phyloP scores from a whole-genome alignment of 192 early-diverging fungal genomes.

The Gigaspora rosea region DNA sequence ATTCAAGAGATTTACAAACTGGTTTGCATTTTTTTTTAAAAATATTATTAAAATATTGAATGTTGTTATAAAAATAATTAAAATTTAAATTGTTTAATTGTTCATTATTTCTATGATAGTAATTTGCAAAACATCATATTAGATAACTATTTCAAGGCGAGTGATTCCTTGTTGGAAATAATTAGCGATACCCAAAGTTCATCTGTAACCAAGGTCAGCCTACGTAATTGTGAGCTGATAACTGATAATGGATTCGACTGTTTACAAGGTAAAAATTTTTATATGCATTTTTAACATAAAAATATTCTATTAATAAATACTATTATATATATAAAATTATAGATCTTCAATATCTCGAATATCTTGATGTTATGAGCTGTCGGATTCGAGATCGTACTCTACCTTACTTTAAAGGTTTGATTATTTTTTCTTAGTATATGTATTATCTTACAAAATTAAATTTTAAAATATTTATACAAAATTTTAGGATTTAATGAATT shows the following conservation, averaged over 20 bases:
- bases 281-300: no score
- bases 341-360: no score
- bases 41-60: not conserved
- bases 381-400: no score
- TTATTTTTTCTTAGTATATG: not conserved
- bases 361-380: no score
- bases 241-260: not conserved
- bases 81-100: not conserved
- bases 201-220: not conserved
- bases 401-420: no score
- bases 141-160: not conserved
- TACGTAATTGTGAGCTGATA: not conserved
- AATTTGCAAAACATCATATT: constrained; percentile 16
- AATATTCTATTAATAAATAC: no score
- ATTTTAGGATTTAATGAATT: not conserved
- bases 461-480: not conserved
- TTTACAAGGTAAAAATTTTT: not conserved
- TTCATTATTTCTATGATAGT: not conserved
- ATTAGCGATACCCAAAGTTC: not conserved
- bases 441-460: not conserved
- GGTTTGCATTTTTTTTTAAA: not conserved
- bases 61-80: not conserved
- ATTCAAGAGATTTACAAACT: not conserved
- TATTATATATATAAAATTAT: no score
- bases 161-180: not conserved